Percentiles rank a stretch among this genome's conserved stretches.
Evolutionary conservation across 2,329 filamentous ascomycete species (phyloP).

Genomic region (Aspergillus uvarum): DNA sequence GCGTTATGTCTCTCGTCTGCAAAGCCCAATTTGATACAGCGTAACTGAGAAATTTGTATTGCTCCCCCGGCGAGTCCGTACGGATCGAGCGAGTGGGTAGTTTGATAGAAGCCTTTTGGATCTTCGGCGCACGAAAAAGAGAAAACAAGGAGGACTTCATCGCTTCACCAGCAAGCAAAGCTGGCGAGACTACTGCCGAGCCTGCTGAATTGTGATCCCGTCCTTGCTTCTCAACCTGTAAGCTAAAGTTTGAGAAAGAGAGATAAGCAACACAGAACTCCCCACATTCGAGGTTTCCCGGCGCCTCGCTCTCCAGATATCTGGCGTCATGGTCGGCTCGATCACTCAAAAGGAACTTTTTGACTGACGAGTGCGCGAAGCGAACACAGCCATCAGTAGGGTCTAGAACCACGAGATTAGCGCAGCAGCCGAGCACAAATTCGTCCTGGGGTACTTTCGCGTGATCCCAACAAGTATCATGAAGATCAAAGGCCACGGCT

Average conservation of each 20-base stretch:
- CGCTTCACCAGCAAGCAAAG: not conserved
- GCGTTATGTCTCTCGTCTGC: constrained; percentile 17
- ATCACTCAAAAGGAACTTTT: constrained; percentile 19
- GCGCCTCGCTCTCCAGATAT: constrained; percentile 6
- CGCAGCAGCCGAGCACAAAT: constrained; percentile 21
- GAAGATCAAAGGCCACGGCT: constrained; percentile 4
- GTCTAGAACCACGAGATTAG: constrained; percentile 24
- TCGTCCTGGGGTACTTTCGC: constrained; percentile 16
- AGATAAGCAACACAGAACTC: constrained; percentile 24
- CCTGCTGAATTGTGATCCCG: not conserved
- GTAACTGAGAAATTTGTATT: constrained; percentile 22
- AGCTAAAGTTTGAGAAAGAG: constrained; percentile 22
- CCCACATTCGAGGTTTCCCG: constrained; percentile 18
- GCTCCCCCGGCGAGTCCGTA: constrained; percentile 6
- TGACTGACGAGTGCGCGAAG: constrained; percentile 25
- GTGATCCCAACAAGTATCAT: constrained; percentile 18
- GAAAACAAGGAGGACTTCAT: not conserved
- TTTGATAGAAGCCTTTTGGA: not conserved
- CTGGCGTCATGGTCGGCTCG: not conserved
- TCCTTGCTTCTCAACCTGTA: constrained; percentile 10
- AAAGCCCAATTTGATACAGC: constrained; percentile 17
- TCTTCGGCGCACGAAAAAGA: not conserved
- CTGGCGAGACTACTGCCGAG: not conserved
- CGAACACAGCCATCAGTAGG: constrained; percentile 17
- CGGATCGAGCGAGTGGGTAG: constrained; percentile 7